These are phyloP conservation scores for Candida michaelii DNA, from an alignment of 805 yeast species.

Conservation along the genomic window DNA sequence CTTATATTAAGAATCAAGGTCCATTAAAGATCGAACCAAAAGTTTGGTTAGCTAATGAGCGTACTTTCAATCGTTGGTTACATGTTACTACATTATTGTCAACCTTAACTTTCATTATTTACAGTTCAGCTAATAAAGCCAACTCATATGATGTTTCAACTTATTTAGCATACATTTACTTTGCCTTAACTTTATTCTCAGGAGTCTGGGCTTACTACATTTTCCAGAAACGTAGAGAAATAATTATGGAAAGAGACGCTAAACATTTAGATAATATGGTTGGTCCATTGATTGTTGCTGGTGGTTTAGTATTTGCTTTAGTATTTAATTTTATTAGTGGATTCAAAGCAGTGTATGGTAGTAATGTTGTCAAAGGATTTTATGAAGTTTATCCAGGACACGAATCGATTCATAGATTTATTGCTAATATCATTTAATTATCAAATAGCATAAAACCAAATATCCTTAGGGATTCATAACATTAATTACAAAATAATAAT, in stretches of 20 bases:
- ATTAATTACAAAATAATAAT: background rate
- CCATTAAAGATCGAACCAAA: slow-evolving; percentile 95
- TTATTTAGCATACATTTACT: slow-evolving; percentile 73
- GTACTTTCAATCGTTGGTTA: slow-evolving; percentile 95
- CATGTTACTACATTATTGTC: slow-evolving; percentile 84
- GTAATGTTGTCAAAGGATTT: slow-evolving; percentile 26
- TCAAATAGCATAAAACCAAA: too few species aligned
- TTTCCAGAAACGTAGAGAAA: slow-evolving; percentile 65
- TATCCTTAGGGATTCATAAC: background rate
- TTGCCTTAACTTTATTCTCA: slow-evolving; percentile 75
- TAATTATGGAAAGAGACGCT: slow-evolving; percentile 80
- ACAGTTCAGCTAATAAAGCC: slow-evolving; percentile 69
- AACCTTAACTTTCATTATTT: slow-evolving; percentile 80
- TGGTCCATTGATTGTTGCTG: slow-evolving; percentile 82
- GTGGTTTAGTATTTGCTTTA: slow-evolving; percentile 66
- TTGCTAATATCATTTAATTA: slow-evolving; percentile 16
- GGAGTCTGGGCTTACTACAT: slow-evolving; percentile 88
- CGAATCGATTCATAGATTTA: slow-evolving; percentile 33
- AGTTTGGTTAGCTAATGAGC: slow-evolving; percentile 97
- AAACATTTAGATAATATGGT: slow-evolving; percentile 84
- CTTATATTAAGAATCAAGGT: slow-evolving; percentile 81
- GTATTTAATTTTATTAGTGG: slow-evolving; percentile 72
- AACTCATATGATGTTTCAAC: slow-evolving; percentile 65
- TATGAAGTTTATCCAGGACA: slow-evolving; percentile 34
- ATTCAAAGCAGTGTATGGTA: slow-evolving; percentile 23